Evolutionary conservation across 1,284 basidiomycete species (phyloP), one percentile per base, ranked within the genome.

Genomic region (Testicularia cyperi): DNA sequence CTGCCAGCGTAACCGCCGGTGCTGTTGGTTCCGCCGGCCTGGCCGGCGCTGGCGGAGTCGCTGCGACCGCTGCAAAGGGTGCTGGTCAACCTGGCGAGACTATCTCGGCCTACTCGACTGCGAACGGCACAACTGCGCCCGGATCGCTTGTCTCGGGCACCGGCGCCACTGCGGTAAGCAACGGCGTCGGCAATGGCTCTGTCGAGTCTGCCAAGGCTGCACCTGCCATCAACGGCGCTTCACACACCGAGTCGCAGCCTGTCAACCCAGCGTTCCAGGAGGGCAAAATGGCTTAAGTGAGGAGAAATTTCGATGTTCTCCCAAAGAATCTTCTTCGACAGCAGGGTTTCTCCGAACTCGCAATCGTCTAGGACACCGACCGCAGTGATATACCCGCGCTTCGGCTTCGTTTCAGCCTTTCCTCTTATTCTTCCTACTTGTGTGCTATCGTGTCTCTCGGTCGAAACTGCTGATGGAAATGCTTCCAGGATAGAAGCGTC

Each of bases 161-260:
- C 22, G 55, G 55, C 36, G 40, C 54, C 10, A 51, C 61, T n/a
- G 43, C 54, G 13, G 6, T 58, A n/a, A 25, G 31, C 9, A 20
- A 30, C 38, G 33, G 27, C 16, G 31, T 37, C 28, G 42, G 38
- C 21, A 20, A 18, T 21, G 30, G 38, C n/a, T 34, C 34, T 9
- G 5, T 44, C 48, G 39, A 18, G 36, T 44, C 12, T 25, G 34
- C 37, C 44, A 57, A 63, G 54, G 35, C 53, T 14, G 60, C 56
- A 5, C 56, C 56, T 14, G 56, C 56, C 5, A 60, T 60, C 57
- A 51, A 51, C 51, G 51, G 51, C n/a, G 57, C 57, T 38, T 44
- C 45, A n/a, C 45, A 53, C 42, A 54, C 16, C 6, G 33, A 9
- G 18, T 12, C 24, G 29, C 61, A 64, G 41, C 54, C 61, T 23